Evolutionary conservation across 495 filamentous ascomycete genomes (phyloP), one percentile per base, ranked within the genome.

Genomic region (Lophiotrema nucula): DNA sequence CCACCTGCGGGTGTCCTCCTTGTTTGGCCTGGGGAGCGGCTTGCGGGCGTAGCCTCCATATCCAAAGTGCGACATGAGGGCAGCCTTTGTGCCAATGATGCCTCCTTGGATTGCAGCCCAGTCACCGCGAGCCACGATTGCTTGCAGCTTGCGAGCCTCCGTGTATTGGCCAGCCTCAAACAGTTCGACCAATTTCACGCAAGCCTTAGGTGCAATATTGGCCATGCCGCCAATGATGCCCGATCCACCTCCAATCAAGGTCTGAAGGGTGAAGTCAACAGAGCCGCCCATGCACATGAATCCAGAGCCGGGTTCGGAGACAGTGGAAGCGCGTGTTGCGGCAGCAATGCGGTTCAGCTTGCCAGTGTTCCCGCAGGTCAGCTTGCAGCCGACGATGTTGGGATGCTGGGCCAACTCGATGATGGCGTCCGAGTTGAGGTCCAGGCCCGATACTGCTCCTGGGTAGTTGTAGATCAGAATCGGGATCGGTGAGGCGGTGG

Each of bases 401-500:
- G 85, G 80, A 70, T 96, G 90, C 60, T 83, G 70, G 2, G 90
- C 72, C 18, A 96, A 80, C 48, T 82, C 72, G 47, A 87, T 77
- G 69, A 96, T 88, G 57, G 83, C 77, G 65, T 95, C 89, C 0
- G 89, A 93, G 49, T 80, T 84, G 43, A 96, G 83, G 67, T 96
- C 91, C 50, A 93, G 74, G 12, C 92, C 91, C 12, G 81, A 77
- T 27, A 87, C 88, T 2, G 88, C 92, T 16, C 83, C 89, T 25
- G 91, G 91, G 74, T 86, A 97, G 75, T 96, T 97, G 78, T 97
- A 97, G 69, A 97, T 91, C 57, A 96, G 77, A 53, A 97, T 80
- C 0, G 91, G 92, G 43, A 97, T 81, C 4, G 90, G 92, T 0
- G 89, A 93, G 6, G 83, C 81, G 66, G 85, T 81, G 23, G 91